Evolutionary conservation across 23 red algal genomes (phyloP), one percentile per base, ranked within the genome.

Genomic region (Gracilaria vermiculophylla): DNA sequence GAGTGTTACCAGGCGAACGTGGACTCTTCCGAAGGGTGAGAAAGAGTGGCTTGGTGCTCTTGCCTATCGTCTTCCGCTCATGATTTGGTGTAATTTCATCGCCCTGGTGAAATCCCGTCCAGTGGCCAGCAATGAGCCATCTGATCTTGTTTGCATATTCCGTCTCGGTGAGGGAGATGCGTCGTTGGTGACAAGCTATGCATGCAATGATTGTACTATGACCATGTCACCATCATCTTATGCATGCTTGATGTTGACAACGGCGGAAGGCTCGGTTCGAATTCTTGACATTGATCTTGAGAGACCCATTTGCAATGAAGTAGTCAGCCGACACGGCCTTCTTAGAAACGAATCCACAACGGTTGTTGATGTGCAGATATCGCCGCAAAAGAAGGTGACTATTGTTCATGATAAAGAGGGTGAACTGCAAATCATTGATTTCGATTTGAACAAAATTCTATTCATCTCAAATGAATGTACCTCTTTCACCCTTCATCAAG

Each of bases 381-480:
- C 32, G 11, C 36, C 39, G 36, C 36, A 50, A 20, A 19, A 37
- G 13, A 36, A 35, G 3, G 17, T 73, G 29, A 12, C 62, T 32
- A 12, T 91, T 53, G 60, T 44, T 37, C 58, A 53, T 40, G 87
- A 64, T 58, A 52, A 69, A 39, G 75, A 81, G 3, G 87, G 87
- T 73, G 20, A 37, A 36, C 87, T 91, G 12, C 29, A 69, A 24
- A 60, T 69, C 10, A 62, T 83, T 34, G 78, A 84, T 64, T 49
- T 83, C 62, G 77, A 31, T 21, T 24, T 14, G 25, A 80, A 57
- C 55, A 77, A 37, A 27, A 25, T 49, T 34, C 28, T 82, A 17
- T 82, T 19, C 16, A 29, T 94, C 49, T 86, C 80, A 14, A 45
- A 31, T 13, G 91, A 94, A 78, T 94, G 91, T 70, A 94, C 91